Percentiles rank a stretch among this genome's conserved stretches.
Evolutionary conservation across 768 basidiomycete species (phyloP).

Genomic region (Pisolithus sp.): DNA sequence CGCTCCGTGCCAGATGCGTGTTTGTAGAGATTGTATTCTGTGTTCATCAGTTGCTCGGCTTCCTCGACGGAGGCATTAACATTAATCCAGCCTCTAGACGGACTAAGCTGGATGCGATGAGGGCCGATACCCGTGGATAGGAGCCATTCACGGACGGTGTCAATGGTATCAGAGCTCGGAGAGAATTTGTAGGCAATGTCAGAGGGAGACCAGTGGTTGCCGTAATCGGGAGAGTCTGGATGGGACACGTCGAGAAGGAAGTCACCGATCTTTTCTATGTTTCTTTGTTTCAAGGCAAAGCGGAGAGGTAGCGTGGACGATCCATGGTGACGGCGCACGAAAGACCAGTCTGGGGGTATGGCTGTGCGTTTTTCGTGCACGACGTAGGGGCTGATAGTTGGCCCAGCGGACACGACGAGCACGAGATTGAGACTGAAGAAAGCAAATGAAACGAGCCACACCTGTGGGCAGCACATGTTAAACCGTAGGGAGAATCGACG

Average conservation of each 20-base stretch:
- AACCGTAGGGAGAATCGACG: not conserved
- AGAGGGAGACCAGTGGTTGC: conserved; percentile 39
- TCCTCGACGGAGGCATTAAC: conserved; percentile 36
- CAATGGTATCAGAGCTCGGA: conserved; percentile 32
- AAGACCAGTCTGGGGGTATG: conserved; percentile 34
- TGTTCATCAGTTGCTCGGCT: conserved; percentile 36
- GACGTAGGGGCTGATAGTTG: conserved; percentile 35
- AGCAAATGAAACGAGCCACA: conserved; percentile 1
- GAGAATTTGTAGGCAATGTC: conserved; percentile 37
- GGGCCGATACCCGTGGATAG: conserved; percentile 28
- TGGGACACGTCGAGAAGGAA: conserved; percentile 38
- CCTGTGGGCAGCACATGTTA: not conserved
- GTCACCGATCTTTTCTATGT: conserved; percentile 35
- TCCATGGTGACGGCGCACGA: conserved; percentile 24
- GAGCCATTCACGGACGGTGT: conserved; percentile 37
- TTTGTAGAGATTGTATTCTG: conserved; percentile 37
- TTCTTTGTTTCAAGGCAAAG: conserved; percentile 39
- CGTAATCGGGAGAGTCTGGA: conserved; percentile 39
- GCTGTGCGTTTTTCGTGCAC: conserved; percentile 34
- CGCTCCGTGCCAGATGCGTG: conserved; percentile 34
- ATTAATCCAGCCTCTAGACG: conserved; percentile 35
- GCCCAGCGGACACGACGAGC: not conserved
- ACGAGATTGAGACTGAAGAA: conserved; percentile 3
- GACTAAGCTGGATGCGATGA: conserved; percentile 28
- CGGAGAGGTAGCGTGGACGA: conserved; percentile 36